Percentiles rank a stretch among this genome's conserved stretches.
phyloP scores from a whole-genome alignment of 2,329 filamentous ascomycete species.

The Sphaerostilbella broomeana region DNA sequence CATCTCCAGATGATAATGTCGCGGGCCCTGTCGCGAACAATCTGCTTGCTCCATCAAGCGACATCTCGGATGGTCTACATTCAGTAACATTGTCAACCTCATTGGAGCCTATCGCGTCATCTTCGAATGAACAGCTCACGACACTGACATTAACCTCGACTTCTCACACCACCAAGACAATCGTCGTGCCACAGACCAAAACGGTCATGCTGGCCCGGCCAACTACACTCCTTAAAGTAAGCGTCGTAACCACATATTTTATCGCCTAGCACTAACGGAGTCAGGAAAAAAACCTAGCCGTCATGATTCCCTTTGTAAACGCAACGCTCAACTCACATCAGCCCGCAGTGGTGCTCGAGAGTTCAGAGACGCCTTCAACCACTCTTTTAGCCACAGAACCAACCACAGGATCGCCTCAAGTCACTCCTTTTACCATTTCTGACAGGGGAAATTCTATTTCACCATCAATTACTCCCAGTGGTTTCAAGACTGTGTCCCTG shows the following conservation, averaged over 20 bases:
- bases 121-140: neutral
- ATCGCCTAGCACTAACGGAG: no score
- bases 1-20: no score
- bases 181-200: slow-evolving; percentile 1
- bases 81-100: neutral
- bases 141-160: slow-evolving; percentile 5
- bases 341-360: no score
- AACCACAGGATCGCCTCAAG: neutral
- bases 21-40: no score
- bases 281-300: slow-evolving; percentile 2
- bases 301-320: slow-evolving; percentile 2
- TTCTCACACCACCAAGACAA: neutral
- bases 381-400: neutral
- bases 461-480: slow-evolving; percentile 6
- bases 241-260: no score
- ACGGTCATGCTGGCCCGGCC: neutral
- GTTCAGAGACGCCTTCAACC: no score
- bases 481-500: slow-evolving; percentile 22
- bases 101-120: neutral
- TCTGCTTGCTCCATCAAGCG: no score
- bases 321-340: neutral
- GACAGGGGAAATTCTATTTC: neutral
- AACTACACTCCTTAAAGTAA: neutral
- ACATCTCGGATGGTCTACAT: no score
- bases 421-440: neutral